Conservation (phyloP, 345 rosid species). For the Hirschfeldia incana region DNA sequence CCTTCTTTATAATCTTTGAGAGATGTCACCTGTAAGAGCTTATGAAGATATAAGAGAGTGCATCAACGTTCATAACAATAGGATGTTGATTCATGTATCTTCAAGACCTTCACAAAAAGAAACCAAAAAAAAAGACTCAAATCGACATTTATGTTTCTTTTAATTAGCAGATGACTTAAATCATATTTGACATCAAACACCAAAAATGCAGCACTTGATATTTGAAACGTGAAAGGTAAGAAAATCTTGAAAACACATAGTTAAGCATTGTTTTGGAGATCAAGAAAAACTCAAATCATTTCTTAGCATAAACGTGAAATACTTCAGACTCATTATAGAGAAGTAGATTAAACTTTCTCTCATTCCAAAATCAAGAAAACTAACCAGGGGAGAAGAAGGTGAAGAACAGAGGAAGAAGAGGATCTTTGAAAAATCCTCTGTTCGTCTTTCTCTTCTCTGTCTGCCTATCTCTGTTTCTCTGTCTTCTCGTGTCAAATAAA, state of each 20-base stretch:
- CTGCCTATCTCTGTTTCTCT: constrained; percentile 23
- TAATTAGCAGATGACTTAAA: constrained; percentile 9
- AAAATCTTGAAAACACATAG: constrained; percentile 9
- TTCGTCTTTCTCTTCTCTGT: constrained; percentile 30
- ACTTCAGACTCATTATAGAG: background rate
- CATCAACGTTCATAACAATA: constrained; percentile 23
- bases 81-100: constrained; percentile 37
- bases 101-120: constrained; percentile 28
- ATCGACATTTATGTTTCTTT: background rate
- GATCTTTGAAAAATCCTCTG: constrained; percentile 37
- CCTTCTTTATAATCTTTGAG: background rate
- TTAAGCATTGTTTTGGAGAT: constrained; percentile 13
- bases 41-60: constrained; percentile 1
- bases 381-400: constrained; percentile 20
- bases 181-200: background rate
- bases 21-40: constrained; percentile 28
- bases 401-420: constrained; percentile 37
- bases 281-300: background rate
- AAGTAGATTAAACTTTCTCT: background rate
- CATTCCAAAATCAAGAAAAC: background rate
- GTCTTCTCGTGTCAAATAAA: constrained; percentile 25
- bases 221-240: constrained; percentile 29
- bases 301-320: background rate
- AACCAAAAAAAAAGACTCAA: background rate
- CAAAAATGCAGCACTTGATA: constrained; percentile 18